These are phyloP conservation scores for Pichia sp. DNA, from an alignment of 1,139 yeast species.

Conservation along the genomic window DNA sequence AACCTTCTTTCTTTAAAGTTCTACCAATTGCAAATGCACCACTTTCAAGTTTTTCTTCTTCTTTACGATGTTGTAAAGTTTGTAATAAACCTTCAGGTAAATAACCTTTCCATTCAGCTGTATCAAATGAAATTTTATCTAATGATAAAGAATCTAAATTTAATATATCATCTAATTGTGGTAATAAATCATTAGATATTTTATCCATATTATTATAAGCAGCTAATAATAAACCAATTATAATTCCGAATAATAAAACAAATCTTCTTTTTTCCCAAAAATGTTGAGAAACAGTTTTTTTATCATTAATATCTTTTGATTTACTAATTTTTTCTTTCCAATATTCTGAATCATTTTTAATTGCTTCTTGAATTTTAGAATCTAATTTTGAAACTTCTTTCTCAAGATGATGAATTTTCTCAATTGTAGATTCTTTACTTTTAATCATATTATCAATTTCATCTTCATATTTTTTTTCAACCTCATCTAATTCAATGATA, in stretches of 20 bases:
- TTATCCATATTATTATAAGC: conserved; percentile 46
- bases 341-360: not conserved
- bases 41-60: conserved; percentile 41
- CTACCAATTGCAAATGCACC: conserved; percentile 88
- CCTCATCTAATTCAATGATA: not conserved
- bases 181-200: conserved; percentile 18
- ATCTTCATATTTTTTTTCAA: not conserved
- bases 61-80: conserved; percentile 49
- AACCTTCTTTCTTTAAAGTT: conserved; percentile 45
- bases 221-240: conserved; percentile 63
- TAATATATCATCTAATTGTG: conserved; percentile 42
- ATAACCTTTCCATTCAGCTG: conserved; percentile 52
- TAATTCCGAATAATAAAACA: conserved; percentile 51
- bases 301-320: not conserved
- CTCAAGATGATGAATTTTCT: conserved; percentile 10
- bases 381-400: conserved; percentile 8
- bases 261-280: conserved; percentile 40
- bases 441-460: conserved; percentile 5
- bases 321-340: not conserved
- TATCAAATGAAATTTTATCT: conserved; percentile 25
- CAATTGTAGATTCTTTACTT: conserved; percentile 5
- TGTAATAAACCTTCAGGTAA: conserved; percentile 62
- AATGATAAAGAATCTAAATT: conserved; percentile 42
- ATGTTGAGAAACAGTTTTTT: conserved; percentile 15
- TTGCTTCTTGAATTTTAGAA: conserved; percentile 2